Evolutionary conservation across 2,329 filamentous ascomycete genomes (phyloP).

Genomic region (Cercospora sesami): DNA sequence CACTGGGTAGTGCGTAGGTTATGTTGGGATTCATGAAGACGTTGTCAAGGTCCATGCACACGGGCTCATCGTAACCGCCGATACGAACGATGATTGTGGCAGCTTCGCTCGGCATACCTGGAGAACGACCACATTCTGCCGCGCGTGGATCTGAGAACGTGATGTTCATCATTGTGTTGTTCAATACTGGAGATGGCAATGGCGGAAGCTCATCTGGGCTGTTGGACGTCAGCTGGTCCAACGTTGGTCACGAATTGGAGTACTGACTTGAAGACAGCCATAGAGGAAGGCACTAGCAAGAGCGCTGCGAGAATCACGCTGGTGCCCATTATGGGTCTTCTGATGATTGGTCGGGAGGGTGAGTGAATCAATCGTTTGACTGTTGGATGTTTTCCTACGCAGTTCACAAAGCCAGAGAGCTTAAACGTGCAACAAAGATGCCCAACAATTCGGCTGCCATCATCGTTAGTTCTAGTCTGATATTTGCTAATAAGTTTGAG

Average conservation of each 20-base stretch:
- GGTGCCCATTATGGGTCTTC: neutral
- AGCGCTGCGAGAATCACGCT: neutral
- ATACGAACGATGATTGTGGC: neutral
- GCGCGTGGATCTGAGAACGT: neutral
- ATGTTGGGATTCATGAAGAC: neutral
- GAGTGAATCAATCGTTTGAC: neutral
- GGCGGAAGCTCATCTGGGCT: neutral
- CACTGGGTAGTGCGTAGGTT: neutral
- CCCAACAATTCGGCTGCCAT: neutral
- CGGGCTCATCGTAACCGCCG: neutral
- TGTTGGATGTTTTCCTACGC: neutral
- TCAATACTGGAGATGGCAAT: neutral
- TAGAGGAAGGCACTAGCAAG: neutral
- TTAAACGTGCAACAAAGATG: neutral
- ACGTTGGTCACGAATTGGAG: neutral
- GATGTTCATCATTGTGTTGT: neutral
- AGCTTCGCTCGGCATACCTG: neutral
- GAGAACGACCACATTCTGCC: neutral
- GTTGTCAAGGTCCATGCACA: neutral
- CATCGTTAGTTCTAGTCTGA: neutral
- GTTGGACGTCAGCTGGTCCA: neutral
- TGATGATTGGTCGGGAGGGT: neutral
- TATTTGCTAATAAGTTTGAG: neutral
- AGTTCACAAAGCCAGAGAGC: neutral
- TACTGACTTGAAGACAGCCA: neutral